Base-by-base conservation (phyloP, 129 eudicot genomes). In the Pulicaria dysenterica region DNA sequence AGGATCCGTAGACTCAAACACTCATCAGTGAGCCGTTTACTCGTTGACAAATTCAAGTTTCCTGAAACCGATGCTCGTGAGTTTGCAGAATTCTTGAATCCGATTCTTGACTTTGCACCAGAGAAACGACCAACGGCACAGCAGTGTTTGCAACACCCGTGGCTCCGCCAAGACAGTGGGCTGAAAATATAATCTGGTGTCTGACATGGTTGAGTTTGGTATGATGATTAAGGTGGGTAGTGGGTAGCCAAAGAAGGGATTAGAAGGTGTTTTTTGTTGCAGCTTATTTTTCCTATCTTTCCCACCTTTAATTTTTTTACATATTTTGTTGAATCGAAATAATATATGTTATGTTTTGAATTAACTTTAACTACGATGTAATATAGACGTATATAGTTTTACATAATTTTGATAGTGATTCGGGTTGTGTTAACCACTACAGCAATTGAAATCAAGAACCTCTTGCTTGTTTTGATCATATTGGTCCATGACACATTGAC, bases 121-220 rank as follows among this genome's bases (percentile, higher is more conserved):
- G 99, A 83, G 71, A 90, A 88, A 58, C 92, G 99, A 70, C 97
- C 99, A 42, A 90, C 97, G 44, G 99, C 99, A 47, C 81, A 86
- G 73, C 91, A 90, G 77, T 90, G 99, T 67, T 82, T 94, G 83
- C 86, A 86, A 61, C 99, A 94, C 80, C 93, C 99, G 5, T 94
- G 97, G 97, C 92, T 94, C 51, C 79, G 73, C 62, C 64, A 70
- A 74, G 65, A 77, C 81, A 24, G 73, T 64, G 74, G 64, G 67
- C 54, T 65, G 72, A 79, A 74, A 65, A 39, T 61, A 38, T 70
- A 77, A 64, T 75, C 85, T 36, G 79, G 72, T 60, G 75, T 69
- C 76, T 79, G 86, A 79, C 74, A 79, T 81, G 72, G 77, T 73
- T 56, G 69, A 80, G 54, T 75, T 69, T 67, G 86, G 82, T 73